These are phyloP conservation scores for Amanita rubescens DNA, from an alignment of 768 basidiomycete species.

Conservation along the genomic window DNA sequence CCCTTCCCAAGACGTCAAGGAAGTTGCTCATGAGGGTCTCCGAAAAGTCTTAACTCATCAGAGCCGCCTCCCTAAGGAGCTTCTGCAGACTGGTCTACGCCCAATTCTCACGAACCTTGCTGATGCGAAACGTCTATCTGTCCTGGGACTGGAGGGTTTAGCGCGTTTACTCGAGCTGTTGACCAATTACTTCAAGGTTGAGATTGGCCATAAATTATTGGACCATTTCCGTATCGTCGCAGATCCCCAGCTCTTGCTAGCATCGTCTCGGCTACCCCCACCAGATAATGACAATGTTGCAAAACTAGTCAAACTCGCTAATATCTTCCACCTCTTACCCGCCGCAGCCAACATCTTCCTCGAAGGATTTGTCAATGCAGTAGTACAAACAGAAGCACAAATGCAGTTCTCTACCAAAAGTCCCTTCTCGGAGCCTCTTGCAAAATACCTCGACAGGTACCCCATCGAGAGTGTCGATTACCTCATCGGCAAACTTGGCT, in stretches of 20 bases:
- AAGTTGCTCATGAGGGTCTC: slow-evolving; percentile 91
- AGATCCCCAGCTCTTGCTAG: slow-evolving; percentile 77
- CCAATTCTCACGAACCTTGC: slow-evolving; percentile 98
- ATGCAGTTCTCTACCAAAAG: slow-evolving; percentile 86
- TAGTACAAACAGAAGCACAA: slow-evolving; percentile 87
- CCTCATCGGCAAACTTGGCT: slow-evolving; percentile 72
- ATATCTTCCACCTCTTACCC: slow-evolving; percentile 95
- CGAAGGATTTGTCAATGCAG: slow-evolving; percentile 74
- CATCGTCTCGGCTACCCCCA: slow-evolving; percentile 71
- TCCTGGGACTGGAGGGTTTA: slow-evolving; percentile 87
- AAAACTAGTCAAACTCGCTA: slow-evolving; percentile 90
- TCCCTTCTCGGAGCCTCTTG: slow-evolving; percentile 90
- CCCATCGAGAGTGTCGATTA: slow-evolving; percentile 79
- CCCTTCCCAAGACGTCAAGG: slow-evolving; percentile 82
- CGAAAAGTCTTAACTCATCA: slow-evolving; percentile 85
- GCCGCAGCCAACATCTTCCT: slow-evolving; percentile 91
- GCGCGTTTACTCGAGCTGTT: slow-evolving; percentile 89
- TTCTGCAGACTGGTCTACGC: slow-evolving; percentile 89
- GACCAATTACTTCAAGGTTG: slow-evolving; percentile 99
- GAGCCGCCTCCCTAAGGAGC: slow-evolving; percentile 87
- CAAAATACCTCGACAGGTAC: slow-evolving; percentile 88
- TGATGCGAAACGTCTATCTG: slow-evolving; percentile 89
- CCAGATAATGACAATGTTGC: slow-evolving; percentile 87
- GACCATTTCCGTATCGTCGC: slow-evolving; percentile 94
- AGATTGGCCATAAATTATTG: slow-evolving; percentile 94